phyloP scores from a whole-genome alignment of 140 eudicot species.

The Oenanthe javanica region DNA sequence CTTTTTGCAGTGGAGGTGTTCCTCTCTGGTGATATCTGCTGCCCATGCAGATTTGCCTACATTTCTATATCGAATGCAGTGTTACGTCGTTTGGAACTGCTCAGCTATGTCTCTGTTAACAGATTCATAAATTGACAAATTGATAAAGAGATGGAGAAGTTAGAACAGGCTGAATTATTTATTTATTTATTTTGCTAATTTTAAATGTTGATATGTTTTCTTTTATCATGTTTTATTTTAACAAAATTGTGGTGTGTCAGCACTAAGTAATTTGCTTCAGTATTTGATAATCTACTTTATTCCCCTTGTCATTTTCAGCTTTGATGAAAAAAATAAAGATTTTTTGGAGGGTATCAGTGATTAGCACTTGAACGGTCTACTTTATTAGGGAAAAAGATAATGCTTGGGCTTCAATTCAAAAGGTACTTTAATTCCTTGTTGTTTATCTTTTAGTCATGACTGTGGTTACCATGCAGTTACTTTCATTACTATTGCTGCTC shows the following conservation, averaged over 20 bases:
- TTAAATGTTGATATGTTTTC: not conserved
- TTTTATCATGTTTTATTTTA: not conserved
- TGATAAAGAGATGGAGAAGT: not conserved
- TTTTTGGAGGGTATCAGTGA: constrained; percentile 2
- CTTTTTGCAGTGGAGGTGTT: no score
- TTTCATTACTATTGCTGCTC: not conserved
- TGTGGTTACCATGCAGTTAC: not conserved
- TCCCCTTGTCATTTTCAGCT: constrained; percentile 7
- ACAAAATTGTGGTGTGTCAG: not conserved
- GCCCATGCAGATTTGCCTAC: no score
- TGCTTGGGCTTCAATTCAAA: constrained; percentile 1
- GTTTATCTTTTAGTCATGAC: not conserved
- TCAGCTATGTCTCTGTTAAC: not conserved
- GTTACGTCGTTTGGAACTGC: not conserved
- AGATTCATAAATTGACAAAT: not conserved
- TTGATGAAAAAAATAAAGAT: not conserved
- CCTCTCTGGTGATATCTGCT: no score
- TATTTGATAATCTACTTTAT: not conserved
- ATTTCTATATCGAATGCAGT: not conserved
- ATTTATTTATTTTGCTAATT: no score
- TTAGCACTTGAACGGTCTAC: constrained; percentile 6
- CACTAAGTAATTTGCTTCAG: not conserved
- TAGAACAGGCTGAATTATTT: not conserved
- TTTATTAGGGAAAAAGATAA: constrained; percentile 4
- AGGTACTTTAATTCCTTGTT: not conserved